Percentiles rank a stretch among this genome's conserved stretches.
Evolutionary conservation across 129 eudicot genomes (phyloP).

Genomic region (Centella asiatica): DNA sequence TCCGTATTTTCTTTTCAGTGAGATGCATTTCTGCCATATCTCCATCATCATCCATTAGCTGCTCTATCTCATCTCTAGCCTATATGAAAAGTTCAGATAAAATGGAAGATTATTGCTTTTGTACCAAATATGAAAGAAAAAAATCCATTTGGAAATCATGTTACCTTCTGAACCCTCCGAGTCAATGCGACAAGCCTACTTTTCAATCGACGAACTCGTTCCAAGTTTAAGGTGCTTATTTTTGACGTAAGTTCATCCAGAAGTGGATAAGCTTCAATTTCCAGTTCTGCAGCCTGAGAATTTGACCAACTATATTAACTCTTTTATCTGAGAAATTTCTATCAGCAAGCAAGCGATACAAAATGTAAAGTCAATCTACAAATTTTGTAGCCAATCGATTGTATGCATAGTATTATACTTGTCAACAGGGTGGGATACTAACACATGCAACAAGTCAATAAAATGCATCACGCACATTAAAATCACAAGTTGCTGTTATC

Average conservation of each 20-base stretch:
- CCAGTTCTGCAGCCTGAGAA: slow-evolving; percentile 78
- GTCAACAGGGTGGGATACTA: background rate
- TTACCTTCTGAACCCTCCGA: slow-evolving; percentile 89
- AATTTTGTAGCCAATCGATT: background rate
- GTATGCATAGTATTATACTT: background rate
- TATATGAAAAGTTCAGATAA: slow-evolving; percentile 18
- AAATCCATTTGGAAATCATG: background rate
- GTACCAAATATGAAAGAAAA: background rate
- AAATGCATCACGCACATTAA: background rate
- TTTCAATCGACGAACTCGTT: slow-evolving; percentile 83
- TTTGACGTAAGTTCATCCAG: slow-evolving; percentile 92
- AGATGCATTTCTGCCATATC: slow-evolving; percentile 99
- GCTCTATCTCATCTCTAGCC: slow-evolving; percentile 98
- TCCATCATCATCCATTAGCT: slow-evolving; percentile 96
- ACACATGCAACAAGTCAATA: background rate
- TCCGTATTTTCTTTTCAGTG: slow-evolving; percentile 68
- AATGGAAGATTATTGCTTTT: background rate
- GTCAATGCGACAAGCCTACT: slow-evolving; percentile 92
- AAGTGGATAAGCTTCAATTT: slow-evolving; percentile 86
- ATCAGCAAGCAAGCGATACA: background rate
- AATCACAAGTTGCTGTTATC: background rate
- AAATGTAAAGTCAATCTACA: background rate
- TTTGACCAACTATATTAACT: background rate
- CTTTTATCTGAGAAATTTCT: background rate
- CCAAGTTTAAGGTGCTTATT: slow-evolving; percentile 83